These are phyloP conservation scores for Nemania sp. DNA, from an alignment of 2,329 filamentous ascomycete species.

Conservation along the genomic window DNA sequence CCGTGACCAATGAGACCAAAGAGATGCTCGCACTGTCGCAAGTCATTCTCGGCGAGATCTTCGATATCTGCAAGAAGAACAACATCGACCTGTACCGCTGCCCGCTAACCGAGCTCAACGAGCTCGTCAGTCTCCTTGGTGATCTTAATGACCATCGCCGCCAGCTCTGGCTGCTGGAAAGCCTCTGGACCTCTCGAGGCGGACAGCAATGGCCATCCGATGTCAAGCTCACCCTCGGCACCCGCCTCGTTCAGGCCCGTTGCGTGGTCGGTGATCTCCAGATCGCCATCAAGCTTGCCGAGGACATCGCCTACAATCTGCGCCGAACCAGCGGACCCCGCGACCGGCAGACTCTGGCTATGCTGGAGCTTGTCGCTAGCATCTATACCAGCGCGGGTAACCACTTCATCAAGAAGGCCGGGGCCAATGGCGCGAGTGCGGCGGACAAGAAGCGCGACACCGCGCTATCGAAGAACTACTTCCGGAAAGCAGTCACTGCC, in stretches of 20 bases:
- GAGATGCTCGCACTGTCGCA: constrained; percentile 21
- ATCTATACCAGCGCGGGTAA: constrained; percentile 24
- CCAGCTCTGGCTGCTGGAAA: constrained; percentile 21
- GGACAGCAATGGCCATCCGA: constrained; percentile 19
- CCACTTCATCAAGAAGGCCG: constrained; percentile 11
- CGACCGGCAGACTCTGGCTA: constrained; percentile 19
- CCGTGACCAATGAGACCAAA: constrained; percentile 13
- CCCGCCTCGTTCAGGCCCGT: constrained; percentile 22
- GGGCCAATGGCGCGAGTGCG: background rate
- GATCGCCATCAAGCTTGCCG: constrained; percentile 15
- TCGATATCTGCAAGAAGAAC: constrained; percentile 27
- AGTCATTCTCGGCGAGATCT: constrained; percentile 19
- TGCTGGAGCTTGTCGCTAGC: constrained; percentile 24
- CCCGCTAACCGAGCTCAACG: constrained; percentile 21
- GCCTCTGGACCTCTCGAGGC: constrained; percentile 14
- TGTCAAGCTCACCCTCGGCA: constrained; percentile 20
- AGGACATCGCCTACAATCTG: constrained; percentile 26
- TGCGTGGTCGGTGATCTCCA: constrained; percentile 18
- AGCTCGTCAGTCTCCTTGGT: constrained; percentile 24
- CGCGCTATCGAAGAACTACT: constrained; percentile 15
- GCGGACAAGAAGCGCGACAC: constrained; percentile 19
- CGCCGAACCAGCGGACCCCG: constrained; percentile 18
- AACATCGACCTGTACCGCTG: constrained; percentile 24
- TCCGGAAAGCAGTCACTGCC: constrained; percentile 22
- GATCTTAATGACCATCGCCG: constrained; percentile 19